phyloP scores from a whole-genome alignment of 257 asterid species.

The Solanum medicagineum region DNA sequence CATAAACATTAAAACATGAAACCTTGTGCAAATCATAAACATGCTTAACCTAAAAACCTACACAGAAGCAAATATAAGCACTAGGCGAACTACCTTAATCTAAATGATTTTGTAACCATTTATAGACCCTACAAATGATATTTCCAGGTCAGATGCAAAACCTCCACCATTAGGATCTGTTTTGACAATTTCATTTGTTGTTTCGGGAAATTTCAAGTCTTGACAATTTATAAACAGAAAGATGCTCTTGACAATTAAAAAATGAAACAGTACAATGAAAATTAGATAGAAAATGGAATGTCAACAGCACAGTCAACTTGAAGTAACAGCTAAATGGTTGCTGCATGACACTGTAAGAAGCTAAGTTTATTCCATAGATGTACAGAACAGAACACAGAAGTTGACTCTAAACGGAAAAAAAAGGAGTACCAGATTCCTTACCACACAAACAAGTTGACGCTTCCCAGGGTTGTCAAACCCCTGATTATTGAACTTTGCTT shows the following conservation, averaged over 20 bases:
- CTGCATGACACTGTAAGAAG: not conserved
- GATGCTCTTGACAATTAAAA: not conserved
- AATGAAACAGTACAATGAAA: not conserved
- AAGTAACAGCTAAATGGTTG: not conserved
- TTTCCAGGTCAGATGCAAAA: not conserved
- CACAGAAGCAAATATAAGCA: not conserved
- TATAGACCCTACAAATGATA: not conserved
- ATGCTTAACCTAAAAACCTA: not conserved
- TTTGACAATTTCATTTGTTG: not conserved
- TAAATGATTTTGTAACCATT: not conserved
- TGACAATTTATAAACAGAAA: not conserved
- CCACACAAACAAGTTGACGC: slow-evolving; percentile 98
- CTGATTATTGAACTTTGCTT: slow-evolving; percentile 80
- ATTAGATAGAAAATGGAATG: not conserved
- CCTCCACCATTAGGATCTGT: not conserved
- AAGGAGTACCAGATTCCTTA: slow-evolving; percentile 20
- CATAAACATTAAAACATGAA: not conserved
- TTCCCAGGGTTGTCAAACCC: slow-evolving; percentile 67
- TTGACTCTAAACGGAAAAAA: not conserved
- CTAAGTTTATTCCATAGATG: not conserved
- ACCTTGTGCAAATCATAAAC: not conserved
- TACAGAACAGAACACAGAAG: not conserved
- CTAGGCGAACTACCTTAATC: not conserved
- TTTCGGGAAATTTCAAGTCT: not conserved
- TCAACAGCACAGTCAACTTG: not conserved